phyloP scores from a whole-genome alignment of 2,329 filamentous ascomycete genomes.

The Phialophora chinensis region DNA sequence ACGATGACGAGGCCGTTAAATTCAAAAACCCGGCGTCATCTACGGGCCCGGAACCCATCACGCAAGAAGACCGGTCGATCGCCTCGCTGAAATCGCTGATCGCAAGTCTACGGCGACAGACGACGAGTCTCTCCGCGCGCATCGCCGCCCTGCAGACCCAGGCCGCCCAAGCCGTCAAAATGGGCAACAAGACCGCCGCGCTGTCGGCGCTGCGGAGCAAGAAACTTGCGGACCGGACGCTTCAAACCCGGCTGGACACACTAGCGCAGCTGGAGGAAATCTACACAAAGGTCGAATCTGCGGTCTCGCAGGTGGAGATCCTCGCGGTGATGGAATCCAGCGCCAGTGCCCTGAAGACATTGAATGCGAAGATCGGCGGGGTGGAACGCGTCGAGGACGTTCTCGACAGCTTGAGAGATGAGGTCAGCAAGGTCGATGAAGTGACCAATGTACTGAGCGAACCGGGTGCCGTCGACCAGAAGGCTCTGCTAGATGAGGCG shows the following conservation, averaged over 20 bases:
- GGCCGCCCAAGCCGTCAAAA: slow-evolving; percentile 72
- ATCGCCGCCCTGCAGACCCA: slow-evolving; percentile 57
- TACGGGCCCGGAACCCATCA: slow-evolving; percentile 57
- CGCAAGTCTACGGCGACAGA: slow-evolving; percentile 67
- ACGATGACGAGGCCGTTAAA: slow-evolving; percentile 69
- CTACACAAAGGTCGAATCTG: slow-evolving; percentile 81
- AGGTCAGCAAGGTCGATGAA: slow-evolving; percentile 84
- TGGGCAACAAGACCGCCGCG: slow-evolving; percentile 76
- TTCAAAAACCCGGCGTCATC: slow-evolving; percentile 64
- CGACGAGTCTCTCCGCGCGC: slow-evolving; percentile 67
- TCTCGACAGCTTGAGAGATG: slow-evolving; percentile 74
- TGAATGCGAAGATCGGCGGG: slow-evolving; percentile 81
- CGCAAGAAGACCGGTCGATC: slow-evolving; percentile 79
- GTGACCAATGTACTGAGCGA: slow-evolving; percentile 78
- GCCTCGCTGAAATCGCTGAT: slow-evolving; percentile 79
- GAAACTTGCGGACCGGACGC: slow-evolving; percentile 77
- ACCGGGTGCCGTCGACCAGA: slow-evolving; percentile 46
- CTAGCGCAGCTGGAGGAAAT: slow-evolving; percentile 83
- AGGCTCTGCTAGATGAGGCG: slow-evolving; percentile 69
- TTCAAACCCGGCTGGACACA: slow-evolving; percentile 73
- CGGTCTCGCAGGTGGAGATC: slow-evolving; percentile 81
- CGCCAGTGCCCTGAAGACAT: slow-evolving; percentile 69
- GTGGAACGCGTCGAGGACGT: slow-evolving; percentile 76
- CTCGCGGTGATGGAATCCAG: slow-evolving; percentile 82
- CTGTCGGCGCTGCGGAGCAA: slow-evolving; percentile 80